A percentile compares a stretch with the other conserved stretches of the same genome.
phyloP scores from a whole-genome alignment of 2,329 filamentous ascomycete genomes.

The Trichophyton schoenleinii region DNA sequence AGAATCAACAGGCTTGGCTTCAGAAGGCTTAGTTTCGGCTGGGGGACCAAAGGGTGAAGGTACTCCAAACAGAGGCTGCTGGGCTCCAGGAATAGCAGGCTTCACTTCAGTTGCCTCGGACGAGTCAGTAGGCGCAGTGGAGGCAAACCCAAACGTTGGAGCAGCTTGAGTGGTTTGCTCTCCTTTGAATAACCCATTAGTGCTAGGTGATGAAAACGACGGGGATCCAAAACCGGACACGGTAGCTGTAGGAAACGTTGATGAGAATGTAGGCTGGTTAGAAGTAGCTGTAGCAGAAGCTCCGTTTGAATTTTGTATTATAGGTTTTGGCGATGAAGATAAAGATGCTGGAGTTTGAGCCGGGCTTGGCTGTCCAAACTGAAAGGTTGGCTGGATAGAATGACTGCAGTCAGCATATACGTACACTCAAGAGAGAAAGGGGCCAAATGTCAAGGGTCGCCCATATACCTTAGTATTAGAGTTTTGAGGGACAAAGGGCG shows the following conservation, averaged over 20 bases:
- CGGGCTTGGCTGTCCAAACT: constrained; percentile 8
- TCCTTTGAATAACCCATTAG: not conserved
- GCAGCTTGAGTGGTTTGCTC: not conserved
- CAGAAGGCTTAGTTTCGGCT: not conserved
- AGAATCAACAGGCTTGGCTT: not conserved
- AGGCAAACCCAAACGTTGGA: not conserved
- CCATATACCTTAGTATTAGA: not conserved
- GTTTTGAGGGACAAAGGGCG: constrained; percentile 9
- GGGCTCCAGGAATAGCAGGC: no score
- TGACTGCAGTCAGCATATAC: not conserved
- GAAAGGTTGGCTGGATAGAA: not conserved
- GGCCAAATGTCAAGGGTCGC: not conserved
- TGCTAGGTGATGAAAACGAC: not conserved
- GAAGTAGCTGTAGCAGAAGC: not conserved
- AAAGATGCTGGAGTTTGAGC: not conserved
- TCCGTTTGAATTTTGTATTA: not conserved
- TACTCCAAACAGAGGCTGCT: not conserved
- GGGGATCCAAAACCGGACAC: not conserved
- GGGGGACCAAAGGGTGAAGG: not conserved
- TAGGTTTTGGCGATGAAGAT: not conserved
- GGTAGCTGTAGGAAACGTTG: not conserved
- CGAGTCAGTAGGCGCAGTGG: not conserved
- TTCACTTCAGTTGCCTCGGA: not conserved
- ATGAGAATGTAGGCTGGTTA: not conserved
- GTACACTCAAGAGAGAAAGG: not conserved